Base-by-base conservation (phyloP, 805 yeast species). In the Tetrapisispora taiwanensis region DNA sequence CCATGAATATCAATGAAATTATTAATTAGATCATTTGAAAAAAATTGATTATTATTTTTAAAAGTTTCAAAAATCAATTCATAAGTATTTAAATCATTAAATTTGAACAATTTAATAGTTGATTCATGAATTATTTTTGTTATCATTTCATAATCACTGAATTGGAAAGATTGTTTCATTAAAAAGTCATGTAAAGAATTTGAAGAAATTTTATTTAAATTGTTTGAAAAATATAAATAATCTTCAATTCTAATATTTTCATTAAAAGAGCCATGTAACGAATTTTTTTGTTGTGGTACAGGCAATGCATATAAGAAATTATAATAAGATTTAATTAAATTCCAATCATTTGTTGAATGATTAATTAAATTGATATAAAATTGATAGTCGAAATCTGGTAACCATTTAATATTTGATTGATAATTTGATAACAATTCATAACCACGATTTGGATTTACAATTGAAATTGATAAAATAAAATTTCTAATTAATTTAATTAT, bases 401-500 rank as follows among this genome's bases (percentile, higher is more conserved):
- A 62, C 70, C 70, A 69, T 15, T 56, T 60, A 42, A 63, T 53
- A 39, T 62, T 60, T 7, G 17, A 13, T 45, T 60, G 63, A 48
- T 65, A 67, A 34, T 62, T 64, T 4, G 53, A 41, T 67, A 68
- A 65, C 24, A 69, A 53, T 37, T 62, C 58, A 47, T 66, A 54
- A 8, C 72, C 62, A 46, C 60, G 66, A 15, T 50, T 35, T 17
- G 58, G 51, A 42, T 67, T 63, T 12, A 62, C 44, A 46, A 67
- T 60, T 2, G 70, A 59, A 19, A 68, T 52, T 10, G 72, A 58
- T 7, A 63, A 51, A 22, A 76, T 49, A 48, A 72, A 77, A 12
- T 66, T 60, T 2, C 79, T 69, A 30, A 76, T 51, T 9, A 77
- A 54, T 36, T 59, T 41, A 1, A 73, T 64, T 19, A 75, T 62